phyloP scores from a whole-genome alignment of 495 filamentous ascomycete genomes.

The Podospora fimiseda region DNA sequence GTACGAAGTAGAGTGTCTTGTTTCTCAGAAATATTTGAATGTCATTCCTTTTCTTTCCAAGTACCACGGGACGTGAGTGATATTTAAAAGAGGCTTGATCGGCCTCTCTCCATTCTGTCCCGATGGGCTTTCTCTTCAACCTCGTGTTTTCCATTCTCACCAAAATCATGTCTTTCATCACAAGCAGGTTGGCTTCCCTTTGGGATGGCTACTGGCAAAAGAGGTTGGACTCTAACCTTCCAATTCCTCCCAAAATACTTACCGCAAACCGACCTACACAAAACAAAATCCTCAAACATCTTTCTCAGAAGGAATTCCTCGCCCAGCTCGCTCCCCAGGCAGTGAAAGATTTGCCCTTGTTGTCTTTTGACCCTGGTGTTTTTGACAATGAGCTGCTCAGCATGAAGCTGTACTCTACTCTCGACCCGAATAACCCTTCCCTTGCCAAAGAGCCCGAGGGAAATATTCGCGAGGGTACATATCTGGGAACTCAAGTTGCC shows the following conservation, averaged over 20 bases:
- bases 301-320: constrained; percentile 18
- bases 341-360: constrained; percentile 18
- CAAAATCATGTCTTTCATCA: constrained; percentile 1
- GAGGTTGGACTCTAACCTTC: constrained; percentile 13
- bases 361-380: constrained; percentile 29
- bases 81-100: too few species aligned
- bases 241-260: constrained; percentile 12
- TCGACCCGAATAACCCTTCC: constrained; percentile 20
- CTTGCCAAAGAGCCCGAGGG: constrained; percentile 18
- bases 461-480: constrained; percentile 25
- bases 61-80: too few species aligned
- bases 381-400: constrained; percentile 28
- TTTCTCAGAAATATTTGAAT: too few species aligned
- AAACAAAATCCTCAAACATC: constrained; percentile 25
- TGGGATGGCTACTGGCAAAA: constrained; percentile 13
- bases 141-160: constrained; percentile 3
- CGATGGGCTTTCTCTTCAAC: background rate
- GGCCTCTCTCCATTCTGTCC: too few species aligned
- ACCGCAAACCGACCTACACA: constrained; percentile 13
- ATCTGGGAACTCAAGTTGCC: constrained; percentile 35
- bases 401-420: constrained; percentile 21
- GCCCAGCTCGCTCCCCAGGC: constrained; percentile 19
- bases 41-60: too few species aligned
- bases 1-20: background rate
- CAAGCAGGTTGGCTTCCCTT: constrained; percentile 7